A percentile compares a stretch with the other conserved stretches of the same genome.
phyloP scores from a whole-genome alignment of 2,329 filamentous ascomycete species.

The Pezicula carpinea region DNA sequence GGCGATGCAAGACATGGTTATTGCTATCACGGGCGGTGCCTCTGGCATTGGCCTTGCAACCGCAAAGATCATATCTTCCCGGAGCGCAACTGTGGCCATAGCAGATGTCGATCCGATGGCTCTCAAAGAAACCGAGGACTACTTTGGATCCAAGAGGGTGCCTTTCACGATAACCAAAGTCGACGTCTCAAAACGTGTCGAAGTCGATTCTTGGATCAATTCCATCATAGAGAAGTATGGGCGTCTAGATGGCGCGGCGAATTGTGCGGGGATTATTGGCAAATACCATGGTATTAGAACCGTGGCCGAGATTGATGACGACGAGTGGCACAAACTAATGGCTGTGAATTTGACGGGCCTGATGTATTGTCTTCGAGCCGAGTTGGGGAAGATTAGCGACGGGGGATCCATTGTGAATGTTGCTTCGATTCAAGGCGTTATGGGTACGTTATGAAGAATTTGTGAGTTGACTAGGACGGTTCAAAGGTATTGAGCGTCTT shows the following conservation, averaged over 20 bases:
- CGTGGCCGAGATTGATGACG: constrained; percentile 27
- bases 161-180: constrained; percentile 23
- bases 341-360: constrained; percentile 33
- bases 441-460: constrained; percentile 26
- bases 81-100: constrained; percentile 22
- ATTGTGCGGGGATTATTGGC: constrained; percentile 42
- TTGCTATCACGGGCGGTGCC: constrained; percentile 74
- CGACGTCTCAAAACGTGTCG: constrained; percentile 26
- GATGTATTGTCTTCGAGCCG: constrained; percentile 33
- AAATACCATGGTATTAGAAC: constrained; percentile 26
- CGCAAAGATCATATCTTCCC: constrained; percentile 41
- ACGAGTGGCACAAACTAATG: constrained; percentile 35
- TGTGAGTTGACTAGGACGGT: not conserved
- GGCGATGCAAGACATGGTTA: constrained; percentile 43
- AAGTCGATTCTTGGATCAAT: constrained; percentile 34
- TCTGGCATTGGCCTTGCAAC: constrained; percentile 73
- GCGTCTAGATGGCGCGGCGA: constrained; percentile 40
- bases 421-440: constrained; percentile 44
- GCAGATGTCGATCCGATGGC: constrained; percentile 13
- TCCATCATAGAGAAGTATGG: constrained; percentile 31
- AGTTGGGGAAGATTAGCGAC: constrained; percentile 35
- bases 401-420: constrained; percentile 34
- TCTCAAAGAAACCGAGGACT: constrained; percentile 24
- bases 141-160: constrained; percentile 25
- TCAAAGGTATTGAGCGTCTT: constrained; percentile 9